These are phyloP conservation scores for Cladophialophora bantiana DNA, from an alignment of 2,329 filamentous ascomycete species.

Conservation along the genomic window DNA sequence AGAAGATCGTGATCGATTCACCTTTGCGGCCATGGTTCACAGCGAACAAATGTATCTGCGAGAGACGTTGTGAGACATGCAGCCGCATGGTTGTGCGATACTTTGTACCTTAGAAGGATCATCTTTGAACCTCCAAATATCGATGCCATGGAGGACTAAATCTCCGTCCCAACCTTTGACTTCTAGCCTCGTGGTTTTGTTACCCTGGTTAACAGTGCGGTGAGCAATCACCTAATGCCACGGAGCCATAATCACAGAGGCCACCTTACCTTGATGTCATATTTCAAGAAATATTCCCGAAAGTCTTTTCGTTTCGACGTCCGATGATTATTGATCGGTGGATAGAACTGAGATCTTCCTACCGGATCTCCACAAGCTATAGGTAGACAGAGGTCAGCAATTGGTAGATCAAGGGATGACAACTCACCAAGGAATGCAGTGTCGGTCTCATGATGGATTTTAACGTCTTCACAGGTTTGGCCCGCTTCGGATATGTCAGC, in stretches of 20 bases:
- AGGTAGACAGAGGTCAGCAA: background rate
- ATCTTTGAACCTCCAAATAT: slow-evolving; percentile 12
- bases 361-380: slow-evolving; percentile 7
- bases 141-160: slow-evolving; percentile 5
- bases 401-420: background rate
- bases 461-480: slow-evolving; percentile 10
- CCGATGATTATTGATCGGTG: slow-evolving; percentile 7
- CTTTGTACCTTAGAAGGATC: slow-evolving; percentile 7
- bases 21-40: slow-evolving; percentile 14
- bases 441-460: slow-evolving; percentile 8
- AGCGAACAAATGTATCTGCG: slow-evolving; percentile 6
- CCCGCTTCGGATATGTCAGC: background rate
- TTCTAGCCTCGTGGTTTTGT: slow-evolving; percentile 6
- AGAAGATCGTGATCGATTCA: slow-evolving; percentile 17
- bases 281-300: slow-evolving; percentile 7
- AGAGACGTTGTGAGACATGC: background rate
- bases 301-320: slow-evolving; percentile 9
- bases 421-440: slow-evolving; percentile 4
- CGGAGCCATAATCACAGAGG: background rate
- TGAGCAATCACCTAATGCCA: background rate
- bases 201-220: background rate
- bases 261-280: slow-evolving; percentile 1
- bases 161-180: slow-evolving; percentile 4
- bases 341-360: slow-evolving; percentile 8
- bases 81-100: background rate